These are phyloP conservation scores for Arctium lappa DNA, from an alignment of 129 eudicot genomes.

Conservation along the genomic window DNA sequence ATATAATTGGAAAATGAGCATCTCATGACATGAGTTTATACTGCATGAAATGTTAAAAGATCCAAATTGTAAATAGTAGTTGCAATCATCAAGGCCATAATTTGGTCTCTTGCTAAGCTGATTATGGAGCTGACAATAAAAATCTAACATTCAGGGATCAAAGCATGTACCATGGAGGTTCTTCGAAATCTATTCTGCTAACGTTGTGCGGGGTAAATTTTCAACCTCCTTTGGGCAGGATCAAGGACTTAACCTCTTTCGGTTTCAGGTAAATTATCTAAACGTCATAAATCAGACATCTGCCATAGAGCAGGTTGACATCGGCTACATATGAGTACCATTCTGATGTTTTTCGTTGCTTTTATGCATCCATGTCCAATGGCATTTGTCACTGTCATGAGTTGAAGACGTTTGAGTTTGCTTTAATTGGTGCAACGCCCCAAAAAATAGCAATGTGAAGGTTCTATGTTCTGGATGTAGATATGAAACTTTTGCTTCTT, in stretches of 20 bases:
- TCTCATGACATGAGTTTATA: constrained; percentile 32
- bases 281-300: constrained; percentile 7
- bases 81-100: constrained; percentile 21
- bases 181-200: constrained; percentile 17
- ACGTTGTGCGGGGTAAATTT: constrained; percentile 18
- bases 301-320: constrained; percentile 4
- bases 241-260: constrained; percentile 29
- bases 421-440: constrained; percentile 17
- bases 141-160: constrained; percentile 27
- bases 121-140: constrained; percentile 16
- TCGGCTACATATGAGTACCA: not conserved
- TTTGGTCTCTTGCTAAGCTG: constrained; percentile 20
- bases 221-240: constrained; percentile 13
- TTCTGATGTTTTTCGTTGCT: not conserved
- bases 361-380: not conserved
- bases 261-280: constrained; percentile 29
- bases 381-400: constrained; percentile 4
- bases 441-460: constrained; percentile 11
- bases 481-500: not conserved
- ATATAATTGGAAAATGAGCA: constrained; percentile 22
- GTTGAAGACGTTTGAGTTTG: not conserved
- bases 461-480: constrained; percentile 11
- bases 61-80: constrained; percentile 1
- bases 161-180: constrained; percentile 18
- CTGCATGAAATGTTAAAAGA: constrained; percentile 1